A percentile compares a stretch with the other conserved stretches of the same genome.
These are phyloP conservation scores for Phellopilus nigrolimitatus DNA, from an alignment of 1,284 basidiomycete species.

Conservation along the genomic window DNA sequence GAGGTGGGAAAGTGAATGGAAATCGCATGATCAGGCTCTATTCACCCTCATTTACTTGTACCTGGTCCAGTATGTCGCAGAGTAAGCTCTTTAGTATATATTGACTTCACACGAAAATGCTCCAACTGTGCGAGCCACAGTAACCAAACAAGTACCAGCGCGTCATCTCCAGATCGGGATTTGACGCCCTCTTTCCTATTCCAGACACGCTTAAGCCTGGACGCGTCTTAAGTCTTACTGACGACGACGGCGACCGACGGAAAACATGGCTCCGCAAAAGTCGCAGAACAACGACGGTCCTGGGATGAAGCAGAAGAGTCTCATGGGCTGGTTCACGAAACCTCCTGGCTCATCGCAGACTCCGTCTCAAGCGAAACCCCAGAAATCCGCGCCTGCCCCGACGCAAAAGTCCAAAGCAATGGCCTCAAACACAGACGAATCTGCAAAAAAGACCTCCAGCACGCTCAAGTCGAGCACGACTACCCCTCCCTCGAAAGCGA, in stretches of 20 bases:
- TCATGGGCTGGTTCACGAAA: conserved; percentile 66
- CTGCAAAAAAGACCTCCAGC: conserved; percentile 27
- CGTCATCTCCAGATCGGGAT: neutral
- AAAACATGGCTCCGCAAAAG: conserved; percentile 17
- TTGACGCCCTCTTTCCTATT: neutral
- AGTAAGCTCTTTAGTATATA: no score
- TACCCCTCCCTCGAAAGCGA: conserved; percentile 36
- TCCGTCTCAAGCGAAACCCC: conserved; percentile 4
- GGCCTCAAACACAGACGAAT: conserved; percentile 27
- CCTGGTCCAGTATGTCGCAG: no score
- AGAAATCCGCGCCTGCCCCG: conserved; percentile 22
- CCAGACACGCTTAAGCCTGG: neutral
- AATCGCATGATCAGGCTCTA: no score
- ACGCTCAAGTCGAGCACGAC: conserved; percentile 27
- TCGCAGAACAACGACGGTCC: conserved; percentile 1
- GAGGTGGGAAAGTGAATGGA: no score
- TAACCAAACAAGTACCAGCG: neutral
- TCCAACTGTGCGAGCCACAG: no score
- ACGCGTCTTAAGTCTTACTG: neutral
- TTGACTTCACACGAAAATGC: no score
- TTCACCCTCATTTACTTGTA: no score
- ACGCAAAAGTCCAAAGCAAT: conserved; percentile 26
- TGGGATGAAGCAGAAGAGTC: conserved; percentile 63
- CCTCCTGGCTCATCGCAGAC: conserved; percentile 1
- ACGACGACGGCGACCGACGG: neutral